phyloP scores from a whole-genome alignment of 1,139 yeast genomes.

The Kodamaea alishanica region DNA sequence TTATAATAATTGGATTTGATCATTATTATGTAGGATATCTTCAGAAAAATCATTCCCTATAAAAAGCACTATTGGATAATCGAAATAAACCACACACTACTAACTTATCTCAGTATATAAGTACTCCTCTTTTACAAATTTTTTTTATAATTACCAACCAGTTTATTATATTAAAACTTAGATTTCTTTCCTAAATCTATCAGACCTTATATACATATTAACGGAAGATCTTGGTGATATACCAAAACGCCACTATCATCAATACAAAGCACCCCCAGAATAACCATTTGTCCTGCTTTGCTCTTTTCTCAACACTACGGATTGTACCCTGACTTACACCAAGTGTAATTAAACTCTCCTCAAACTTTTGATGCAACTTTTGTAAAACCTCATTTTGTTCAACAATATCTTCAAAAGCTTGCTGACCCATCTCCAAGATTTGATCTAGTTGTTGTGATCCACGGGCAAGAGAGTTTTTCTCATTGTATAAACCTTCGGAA shows the following conservation, averaged over 20 bases:
- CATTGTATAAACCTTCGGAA: conserved; percentile 68
- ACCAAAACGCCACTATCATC: conserved; percentile 66
- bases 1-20: no score
- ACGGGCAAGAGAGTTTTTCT: conserved; percentile 58
- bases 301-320: conserved; percentile 72
- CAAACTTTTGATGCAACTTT: conserved; percentile 61
- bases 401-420: conserved; percentile 79
- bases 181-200: conserved; percentile 10
- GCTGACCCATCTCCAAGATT: conserved; percentile 83
- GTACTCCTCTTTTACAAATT: no score
- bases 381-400: conserved; percentile 76
- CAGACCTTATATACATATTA: conserved; percentile 3
- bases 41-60: no score
- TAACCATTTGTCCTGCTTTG: conserved; percentile 84
- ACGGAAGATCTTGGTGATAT: conserved; percentile 63
- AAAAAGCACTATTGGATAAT: no score
- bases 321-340: conserved; percentile 90
- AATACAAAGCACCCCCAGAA: conserved; percentile 73
- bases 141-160: not conserved
- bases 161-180: conserved; percentile 16
- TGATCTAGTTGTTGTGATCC: conserved; percentile 85
- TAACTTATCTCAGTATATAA: conserved; percentile 17
- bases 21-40: no score
- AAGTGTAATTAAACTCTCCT: conserved; percentile 68
- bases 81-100: no score